These are phyloP conservation scores for Suillus occidentalis DNA, from an alignment of 768 basidiomycete species.

Conservation along the genomic window DNA sequence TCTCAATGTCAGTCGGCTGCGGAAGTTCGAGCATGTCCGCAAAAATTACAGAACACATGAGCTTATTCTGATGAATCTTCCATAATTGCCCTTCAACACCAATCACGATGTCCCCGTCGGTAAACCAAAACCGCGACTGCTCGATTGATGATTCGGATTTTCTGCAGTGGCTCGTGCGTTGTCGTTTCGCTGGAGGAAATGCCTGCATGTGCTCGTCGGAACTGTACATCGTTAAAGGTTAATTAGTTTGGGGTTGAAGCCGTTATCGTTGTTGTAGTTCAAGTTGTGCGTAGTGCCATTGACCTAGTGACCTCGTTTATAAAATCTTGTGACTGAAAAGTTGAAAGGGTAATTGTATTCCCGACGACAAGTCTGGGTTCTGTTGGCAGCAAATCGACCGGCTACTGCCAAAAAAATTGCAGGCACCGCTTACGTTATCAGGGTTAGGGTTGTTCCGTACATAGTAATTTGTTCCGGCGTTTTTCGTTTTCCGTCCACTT, in stretches of 20 bases:
- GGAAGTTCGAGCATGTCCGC: conserved; percentile 38
- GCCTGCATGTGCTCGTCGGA: conserved; percentile 1
- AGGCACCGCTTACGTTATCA: no score
- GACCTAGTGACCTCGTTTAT: background rate
- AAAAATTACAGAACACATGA: conserved; percentile 29
- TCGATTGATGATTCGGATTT: background rate
- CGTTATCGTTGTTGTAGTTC: no score
- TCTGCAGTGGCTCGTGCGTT: conserved; percentile 8
- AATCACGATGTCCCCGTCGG: conserved; percentile 38
- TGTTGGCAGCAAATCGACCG: no score
- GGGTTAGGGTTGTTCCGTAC: no score
- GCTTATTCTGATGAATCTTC: conserved; percentile 26
- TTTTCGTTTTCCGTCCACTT: no score
- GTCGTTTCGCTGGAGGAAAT: conserved; percentile 9
- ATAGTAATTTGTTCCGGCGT: no score
- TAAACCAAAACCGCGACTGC: conserved; percentile 26
- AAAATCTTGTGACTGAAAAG: no score
- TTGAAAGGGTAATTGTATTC: no score
- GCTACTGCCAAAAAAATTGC: no score
- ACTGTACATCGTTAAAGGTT: conserved; percentile 3
- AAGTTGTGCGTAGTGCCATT: background rate
- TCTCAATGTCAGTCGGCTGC: conserved; percentile 29
- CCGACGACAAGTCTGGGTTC: no score
- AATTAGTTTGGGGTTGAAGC: background rate
- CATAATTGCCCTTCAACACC: conserved; percentile 21